Evolutionary conservation across 1,284 basidiomycete species (phyloP).

Genomic region (Rhodotorula mucilaginosa): DNA sequence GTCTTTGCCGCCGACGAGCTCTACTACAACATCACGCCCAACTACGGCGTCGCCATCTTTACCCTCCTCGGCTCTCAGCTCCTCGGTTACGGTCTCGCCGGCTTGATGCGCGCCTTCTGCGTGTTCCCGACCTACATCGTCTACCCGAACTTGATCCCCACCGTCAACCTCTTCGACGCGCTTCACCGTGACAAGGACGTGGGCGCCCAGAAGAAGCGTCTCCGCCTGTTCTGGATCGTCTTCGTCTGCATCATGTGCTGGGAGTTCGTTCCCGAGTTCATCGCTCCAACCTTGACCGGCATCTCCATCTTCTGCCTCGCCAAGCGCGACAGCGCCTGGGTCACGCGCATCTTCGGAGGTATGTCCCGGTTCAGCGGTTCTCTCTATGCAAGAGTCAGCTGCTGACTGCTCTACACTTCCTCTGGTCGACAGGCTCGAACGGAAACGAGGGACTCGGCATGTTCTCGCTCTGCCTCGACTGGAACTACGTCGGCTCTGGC

Average conservation of each 20-base stretch:
- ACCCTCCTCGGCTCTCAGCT: conserved; percentile 8
- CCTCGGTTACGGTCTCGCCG: conserved; percentile 36
- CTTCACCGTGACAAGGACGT: conserved; percentile 56
- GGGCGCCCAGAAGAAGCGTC: conserved; percentile 40
- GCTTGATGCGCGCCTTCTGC: conserved; percentile 32
- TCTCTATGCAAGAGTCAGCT: too few species aligned
- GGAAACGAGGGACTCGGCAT: conserved; percentile 66
- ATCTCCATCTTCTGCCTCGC: conserved; percentile 60
- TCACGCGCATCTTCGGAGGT: conserved; percentile 60
- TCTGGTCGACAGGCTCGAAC: conserved; percentile 45
- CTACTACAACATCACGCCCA: conserved; percentile 59
- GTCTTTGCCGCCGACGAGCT: conserved; percentile 64
- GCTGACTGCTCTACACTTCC: too few species aligned
- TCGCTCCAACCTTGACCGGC: conserved; percentile 47
- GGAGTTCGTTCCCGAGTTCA: conserved; percentile 48
- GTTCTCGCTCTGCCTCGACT: conserved; percentile 55
- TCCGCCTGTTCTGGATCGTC: conserved; percentile 44
- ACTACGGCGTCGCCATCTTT: conserved; percentile 49
- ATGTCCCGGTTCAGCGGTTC: neutral
- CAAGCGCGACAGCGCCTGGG: conserved; percentile 57
- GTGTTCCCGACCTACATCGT: conserved; percentile 41
- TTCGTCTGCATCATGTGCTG: conserved; percentile 43
- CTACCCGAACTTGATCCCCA: conserved; percentile 47
- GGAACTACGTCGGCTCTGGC: conserved; percentile 47
- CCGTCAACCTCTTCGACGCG: conserved; percentile 60